Evolutionary conservation across 768 basidiomycete species (phyloP).

Genomic region (Boletus reticulatus): DNA sequence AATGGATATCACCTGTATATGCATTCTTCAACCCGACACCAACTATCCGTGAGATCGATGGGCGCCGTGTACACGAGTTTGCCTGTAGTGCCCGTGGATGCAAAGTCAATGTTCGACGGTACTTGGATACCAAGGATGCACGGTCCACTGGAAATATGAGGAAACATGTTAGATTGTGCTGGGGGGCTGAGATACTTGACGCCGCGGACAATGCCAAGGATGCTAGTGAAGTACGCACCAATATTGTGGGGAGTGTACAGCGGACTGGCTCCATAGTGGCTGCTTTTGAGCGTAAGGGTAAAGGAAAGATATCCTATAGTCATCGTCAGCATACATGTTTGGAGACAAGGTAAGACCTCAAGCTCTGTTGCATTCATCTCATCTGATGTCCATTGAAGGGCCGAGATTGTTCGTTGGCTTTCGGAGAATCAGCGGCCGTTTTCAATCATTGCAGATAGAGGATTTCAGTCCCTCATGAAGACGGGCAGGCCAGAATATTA

Average conservation of each 20-base stretch:
- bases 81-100: too few species aligned
- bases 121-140: constrained; percentile 25
- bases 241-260: too few species aligned
- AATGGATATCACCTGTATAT: constrained; percentile 36
- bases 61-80: not conserved
- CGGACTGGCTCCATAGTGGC: too few species aligned
- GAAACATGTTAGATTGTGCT: too few species aligned
- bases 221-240: too few species aligned
- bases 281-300: too few species aligned
- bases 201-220: too few species aligned
- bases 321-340: too few species aligned
- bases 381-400: not conserved
- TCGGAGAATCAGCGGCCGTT: not conserved
- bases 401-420: not conserved
- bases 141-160: constrained; percentile 27
- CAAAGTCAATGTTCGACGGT: constrained; percentile 3
- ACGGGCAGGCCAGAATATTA: not conserved
- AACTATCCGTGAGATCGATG: constrained; percentile 18
- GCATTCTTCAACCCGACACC: constrained; percentile 31
- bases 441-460: not conserved
- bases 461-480: not conserved
- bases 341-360: too few species aligned
- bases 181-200: too few species aligned
- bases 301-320: too few species aligned
- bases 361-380: too few species aligned